A percentile compares a stretch with the other conserved stretches of the same genome.
phyloP scores from a whole-genome alignment of 2,329 filamentous ascomycete species.

The Phaeoacremonium minimum region DNA sequence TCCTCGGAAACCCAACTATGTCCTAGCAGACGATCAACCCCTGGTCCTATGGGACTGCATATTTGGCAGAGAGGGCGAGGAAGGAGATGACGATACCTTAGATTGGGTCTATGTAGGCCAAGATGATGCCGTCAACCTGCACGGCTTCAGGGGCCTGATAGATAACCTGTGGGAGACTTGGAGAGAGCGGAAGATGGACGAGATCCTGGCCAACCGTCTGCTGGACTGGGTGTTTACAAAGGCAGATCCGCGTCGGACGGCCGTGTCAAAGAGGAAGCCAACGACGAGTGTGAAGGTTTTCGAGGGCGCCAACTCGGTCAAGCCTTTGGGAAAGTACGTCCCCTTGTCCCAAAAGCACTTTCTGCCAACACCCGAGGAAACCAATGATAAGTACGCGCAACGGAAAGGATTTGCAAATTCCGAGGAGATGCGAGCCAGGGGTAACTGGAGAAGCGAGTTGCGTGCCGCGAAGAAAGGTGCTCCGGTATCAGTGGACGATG shows the following conservation, averaged over 20 bases:
- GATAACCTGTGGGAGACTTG: slow-evolving; percentile 79
- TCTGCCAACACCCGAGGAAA: slow-evolving; percentile 46
- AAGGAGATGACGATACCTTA: slow-evolving; percentile 51
- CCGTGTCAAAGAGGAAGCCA: slow-evolving; percentile 20
- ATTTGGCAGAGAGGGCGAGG: slow-evolving; percentile 42
- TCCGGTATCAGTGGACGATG: no score
- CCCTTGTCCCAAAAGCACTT: slow-evolving; percentile 47
- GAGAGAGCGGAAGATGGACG: slow-evolving; percentile 84
- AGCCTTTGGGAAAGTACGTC: slow-evolving; percentile 48
- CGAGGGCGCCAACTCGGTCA: slow-evolving; percentile 50
- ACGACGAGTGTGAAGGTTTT: slow-evolving; percentile 35
- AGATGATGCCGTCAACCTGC: slow-evolving; percentile 52
- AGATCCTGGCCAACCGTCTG: slow-evolving; percentile 73
- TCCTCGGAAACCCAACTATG: slow-evolving; percentile 77
- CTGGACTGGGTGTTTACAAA: slow-evolving; percentile 56
- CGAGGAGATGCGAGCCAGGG: slow-evolving; percentile 39
- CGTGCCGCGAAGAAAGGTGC: slow-evolving; percentile 17
- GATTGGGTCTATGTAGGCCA: slow-evolving; percentile 79
- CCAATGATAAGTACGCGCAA: slow-evolving; percentile 59
- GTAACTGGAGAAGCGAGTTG: slow-evolving; percentile 25
- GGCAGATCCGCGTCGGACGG: slow-evolving; percentile 11
- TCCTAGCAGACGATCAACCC: slow-evolving; percentile 85
- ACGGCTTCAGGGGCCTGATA: slow-evolving; percentile 61
- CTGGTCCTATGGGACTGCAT: slow-evolving; percentile 95
- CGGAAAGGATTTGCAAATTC: slow-evolving; percentile 52